These are phyloP conservation scores for Boletus reticuloceps DNA, from an alignment of 768 basidiomycete genomes.

Conservation along the genomic window DNA sequence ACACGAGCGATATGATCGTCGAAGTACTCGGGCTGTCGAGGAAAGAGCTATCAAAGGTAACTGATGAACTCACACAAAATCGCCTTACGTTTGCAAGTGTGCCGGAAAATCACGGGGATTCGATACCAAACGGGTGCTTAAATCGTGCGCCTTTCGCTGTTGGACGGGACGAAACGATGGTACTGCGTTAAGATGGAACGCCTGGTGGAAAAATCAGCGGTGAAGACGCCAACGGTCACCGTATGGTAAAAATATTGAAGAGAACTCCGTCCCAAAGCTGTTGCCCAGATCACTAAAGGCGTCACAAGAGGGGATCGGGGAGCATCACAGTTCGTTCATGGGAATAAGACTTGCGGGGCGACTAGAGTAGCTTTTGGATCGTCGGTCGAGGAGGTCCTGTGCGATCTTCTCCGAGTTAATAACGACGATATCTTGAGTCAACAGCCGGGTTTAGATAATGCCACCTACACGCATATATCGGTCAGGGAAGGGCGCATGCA, in stretches of 20 bases:
- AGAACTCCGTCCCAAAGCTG: conserved; percentile 26
- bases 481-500: not conserved
- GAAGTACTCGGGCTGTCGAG: conserved; percentile 18
- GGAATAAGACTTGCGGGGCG: conserved; percentile 16
- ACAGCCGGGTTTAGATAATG: conserved; percentile 22
- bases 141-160: conserved; percentile 28
- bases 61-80: not conserved
- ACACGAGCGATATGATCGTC: conserved; percentile 23
- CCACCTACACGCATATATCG: conserved; percentile 10
- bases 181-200: conserved; percentile 30
- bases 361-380: conserved; percentile 24
- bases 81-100: conserved; percentile 23
- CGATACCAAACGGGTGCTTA: conserved; percentile 26
- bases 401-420: conserved; percentile 27
- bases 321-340: conserved; percentile 17
- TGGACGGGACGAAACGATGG: conserved; percentile 33
- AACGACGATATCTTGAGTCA: conserved; percentile 24
- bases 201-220: conserved; percentile 36
- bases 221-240: conserved; percentile 29
- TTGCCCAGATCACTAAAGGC: not conserved
- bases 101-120: conserved; percentile 20
- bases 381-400: conserved; percentile 20
- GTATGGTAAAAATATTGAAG: conserved; percentile 25
- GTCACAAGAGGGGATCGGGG: not conserved
- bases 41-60: not conserved